Conservation (phyloP, 2,329 filamentous ascomycete species). For the Colletotrichum viniferum region DNA sequence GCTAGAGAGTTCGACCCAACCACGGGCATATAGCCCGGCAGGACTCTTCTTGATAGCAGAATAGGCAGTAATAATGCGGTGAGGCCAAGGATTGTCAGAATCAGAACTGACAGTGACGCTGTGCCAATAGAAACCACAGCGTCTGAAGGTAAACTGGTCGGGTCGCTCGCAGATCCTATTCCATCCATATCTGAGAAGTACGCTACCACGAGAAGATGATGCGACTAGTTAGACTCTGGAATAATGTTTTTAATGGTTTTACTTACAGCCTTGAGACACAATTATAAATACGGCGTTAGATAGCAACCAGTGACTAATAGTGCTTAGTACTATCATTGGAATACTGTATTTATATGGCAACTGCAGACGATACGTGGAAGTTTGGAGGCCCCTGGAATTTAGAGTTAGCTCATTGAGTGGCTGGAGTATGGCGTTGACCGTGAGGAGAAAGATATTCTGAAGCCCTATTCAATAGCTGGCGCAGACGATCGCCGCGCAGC, state of each 20-base stretch:
- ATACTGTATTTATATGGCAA: background rate
- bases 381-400: background rate
- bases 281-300: background rate
- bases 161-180: background rate
- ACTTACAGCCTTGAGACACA: background rate
- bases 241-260: background rate
- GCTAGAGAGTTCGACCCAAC: background rate
- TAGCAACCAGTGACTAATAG: background rate
- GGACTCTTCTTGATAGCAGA: background rate
- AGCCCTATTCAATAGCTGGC: too few species aligned
- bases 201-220: too few species aligned
- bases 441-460: rapidly evolving
- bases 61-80: background rate
- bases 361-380: background rate
- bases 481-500: too few species aligned
- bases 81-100: background rate
- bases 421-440: rapidly evolving
- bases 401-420: too few species aligned
- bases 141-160: background rate
- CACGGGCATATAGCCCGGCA: background rate
- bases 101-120: background rate
- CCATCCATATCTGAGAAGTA: too few species aligned
- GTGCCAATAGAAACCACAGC: background rate
- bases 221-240: background rate
- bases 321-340: background rate